These are phyloP conservation scores for Neurospora tetraspora DNA, from an alignment of 495 filamentous ascomycete genomes.

Conservation along the genomic window DNA sequence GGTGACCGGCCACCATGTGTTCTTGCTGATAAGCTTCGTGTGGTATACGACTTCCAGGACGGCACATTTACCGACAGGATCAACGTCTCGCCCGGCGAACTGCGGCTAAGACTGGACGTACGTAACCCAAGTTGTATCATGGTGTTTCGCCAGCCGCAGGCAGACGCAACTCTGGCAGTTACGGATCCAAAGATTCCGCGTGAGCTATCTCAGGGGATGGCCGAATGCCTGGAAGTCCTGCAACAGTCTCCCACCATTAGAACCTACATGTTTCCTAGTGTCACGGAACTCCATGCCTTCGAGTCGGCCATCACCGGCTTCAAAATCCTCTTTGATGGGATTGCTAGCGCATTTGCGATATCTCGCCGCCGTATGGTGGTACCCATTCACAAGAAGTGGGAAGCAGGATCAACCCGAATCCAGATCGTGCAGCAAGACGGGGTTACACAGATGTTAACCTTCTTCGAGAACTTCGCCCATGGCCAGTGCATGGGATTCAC, in stretches of 20 bases:
- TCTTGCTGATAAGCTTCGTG: constrained; percentile 57
- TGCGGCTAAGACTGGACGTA: constrained; percentile 53
- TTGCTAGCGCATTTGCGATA: constrained; percentile 66
- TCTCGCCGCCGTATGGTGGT: constrained; percentile 78
- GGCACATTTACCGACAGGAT: constrained; percentile 66
- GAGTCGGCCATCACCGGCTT: constrained; percentile 70
- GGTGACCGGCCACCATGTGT: constrained; percentile 45
- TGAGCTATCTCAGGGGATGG: constrained; percentile 45
- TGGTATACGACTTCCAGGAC: constrained; percentile 54
- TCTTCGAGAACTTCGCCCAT: constrained; percentile 74
- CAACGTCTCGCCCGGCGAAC: constrained; percentile 64
- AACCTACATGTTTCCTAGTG: constrained; percentile 42
- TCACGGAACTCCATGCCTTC: constrained; percentile 62
- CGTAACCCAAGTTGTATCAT: constrained; percentile 50
- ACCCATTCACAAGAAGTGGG: constrained; percentile 88
- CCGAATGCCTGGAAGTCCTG: constrained; percentile 39
- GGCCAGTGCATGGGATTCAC: constrained; percentile 81
- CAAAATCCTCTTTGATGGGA: constrained; percentile 60
- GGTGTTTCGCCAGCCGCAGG: constrained; percentile 52
- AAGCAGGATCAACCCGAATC: constrained; percentile 60
- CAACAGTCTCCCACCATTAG: constrained; percentile 35
- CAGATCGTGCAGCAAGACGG: constrained; percentile 70
- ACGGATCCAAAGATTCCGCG: constrained; percentile 51
- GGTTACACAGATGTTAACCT: constrained; percentile 64
- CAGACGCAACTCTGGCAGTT: constrained; percentile 58